Evolutionary conservation across 2,329 filamentous ascomycete species (phyloP).

Genomic region (Talaromyces sp.): DNA sequence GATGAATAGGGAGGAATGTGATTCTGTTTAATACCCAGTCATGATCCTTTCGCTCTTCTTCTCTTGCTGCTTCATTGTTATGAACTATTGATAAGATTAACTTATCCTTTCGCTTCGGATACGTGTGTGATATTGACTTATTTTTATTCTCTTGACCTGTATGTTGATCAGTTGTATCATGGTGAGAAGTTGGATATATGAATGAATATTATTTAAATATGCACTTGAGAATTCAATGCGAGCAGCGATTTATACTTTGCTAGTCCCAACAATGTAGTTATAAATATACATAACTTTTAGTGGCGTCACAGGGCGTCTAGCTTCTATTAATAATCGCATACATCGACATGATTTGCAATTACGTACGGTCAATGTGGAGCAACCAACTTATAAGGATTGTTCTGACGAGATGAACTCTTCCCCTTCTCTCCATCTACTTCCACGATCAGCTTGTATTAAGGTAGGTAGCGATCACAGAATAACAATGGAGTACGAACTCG

Average conservation of each 20-base stretch:
- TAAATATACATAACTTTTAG: no score
- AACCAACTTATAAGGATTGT: neutral
- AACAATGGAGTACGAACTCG: neutral
- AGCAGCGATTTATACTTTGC: no score
- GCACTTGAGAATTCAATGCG: no score
- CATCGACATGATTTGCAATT: no score
- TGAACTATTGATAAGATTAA: neutral
- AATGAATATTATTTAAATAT: neutral
- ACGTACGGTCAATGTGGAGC: neutral
- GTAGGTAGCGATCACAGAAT: neutral
- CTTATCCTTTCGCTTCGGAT: neutral
- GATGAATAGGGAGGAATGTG: neutral
- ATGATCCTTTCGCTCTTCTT: neutral
- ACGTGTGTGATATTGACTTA: conserved; percentile 1
- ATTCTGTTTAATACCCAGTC: conserved; percentile 3
- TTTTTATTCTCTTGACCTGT: neutral
- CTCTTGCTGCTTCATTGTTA: neutral
- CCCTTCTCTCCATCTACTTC: neutral
- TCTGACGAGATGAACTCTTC: neutral
- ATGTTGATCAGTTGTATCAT: neutral
- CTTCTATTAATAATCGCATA: no score
- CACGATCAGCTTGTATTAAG: no score
- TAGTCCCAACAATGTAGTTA: no score
- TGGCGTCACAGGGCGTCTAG: neutral
- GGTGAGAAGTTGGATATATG: neutral